Conservation (phyloP, 306 rosid species). For the Delonix regia region DNA sequence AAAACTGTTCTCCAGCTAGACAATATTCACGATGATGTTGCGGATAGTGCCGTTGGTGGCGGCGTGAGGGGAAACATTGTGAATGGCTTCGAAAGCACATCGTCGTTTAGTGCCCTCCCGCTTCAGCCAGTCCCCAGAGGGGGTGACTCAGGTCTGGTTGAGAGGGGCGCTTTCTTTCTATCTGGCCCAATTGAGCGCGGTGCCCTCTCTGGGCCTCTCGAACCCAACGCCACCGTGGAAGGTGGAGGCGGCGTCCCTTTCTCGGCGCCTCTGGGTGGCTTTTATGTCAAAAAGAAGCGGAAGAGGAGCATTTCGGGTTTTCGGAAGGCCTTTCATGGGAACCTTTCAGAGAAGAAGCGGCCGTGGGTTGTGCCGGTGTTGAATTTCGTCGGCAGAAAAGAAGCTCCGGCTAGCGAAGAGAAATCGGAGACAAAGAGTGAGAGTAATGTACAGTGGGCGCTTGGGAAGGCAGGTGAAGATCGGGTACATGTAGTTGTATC, state of each 20-base stretch:
- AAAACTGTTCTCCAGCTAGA: constrained; percentile 71
- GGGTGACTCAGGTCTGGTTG: constrained; percentile 61
- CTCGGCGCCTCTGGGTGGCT: constrained; percentile 81
- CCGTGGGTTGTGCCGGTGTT: constrained; percentile 93
- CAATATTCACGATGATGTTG: constrained; percentile 54
- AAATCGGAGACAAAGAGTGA: constrained; percentile 54
- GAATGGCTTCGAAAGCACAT: constrained; percentile 75
- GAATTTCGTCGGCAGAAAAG: constrained; percentile 67
- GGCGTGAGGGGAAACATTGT: constrained; percentile 51
- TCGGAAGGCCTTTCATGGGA: constrained; percentile 68
- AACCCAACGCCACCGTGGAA: constrained; percentile 42
- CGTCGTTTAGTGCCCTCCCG: constrained; percentile 77
- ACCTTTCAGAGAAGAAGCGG: constrained; percentile 76
- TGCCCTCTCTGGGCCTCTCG: constrained; percentile 86
- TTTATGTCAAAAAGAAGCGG: constrained; percentile 58
- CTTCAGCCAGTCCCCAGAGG: constrained; percentile 76
- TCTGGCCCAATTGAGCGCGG: constrained; percentile 90
- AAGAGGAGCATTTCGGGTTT: constrained; percentile 69
- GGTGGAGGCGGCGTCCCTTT: constrained; percentile 58
- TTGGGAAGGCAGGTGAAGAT: constrained; percentile 93
- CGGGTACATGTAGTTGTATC: constrained; percentile 90
- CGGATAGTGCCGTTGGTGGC: constrained; percentile 49
- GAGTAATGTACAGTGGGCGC: constrained; percentile 83
- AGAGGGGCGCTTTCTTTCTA: constrained; percentile 80
- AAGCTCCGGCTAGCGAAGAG: constrained; percentile 47